Base-by-base conservation (phyloP, 495 filamentous ascomycete species). In the Hyaloscypha finlandica region DNA sequence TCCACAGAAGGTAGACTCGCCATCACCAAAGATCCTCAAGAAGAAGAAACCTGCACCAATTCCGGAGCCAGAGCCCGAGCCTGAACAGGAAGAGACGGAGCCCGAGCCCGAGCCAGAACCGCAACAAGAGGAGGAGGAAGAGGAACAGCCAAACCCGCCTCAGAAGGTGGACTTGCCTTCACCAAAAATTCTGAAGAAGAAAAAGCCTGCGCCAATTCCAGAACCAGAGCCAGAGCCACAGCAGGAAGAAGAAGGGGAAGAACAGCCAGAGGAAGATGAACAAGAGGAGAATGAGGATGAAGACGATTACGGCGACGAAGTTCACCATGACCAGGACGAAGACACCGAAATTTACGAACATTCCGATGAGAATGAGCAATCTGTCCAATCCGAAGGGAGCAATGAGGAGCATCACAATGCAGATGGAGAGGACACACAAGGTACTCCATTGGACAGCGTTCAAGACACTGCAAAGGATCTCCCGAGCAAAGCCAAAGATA, bases 401-500 rank as follows among this genome's bases (percentile, higher is more conserved):
- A 35, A 66, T 32, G 54, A 56, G 30, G 33, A 48, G 37, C 45
- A 59, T 30, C 61, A 65, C 30, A 52, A 66, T 14, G 68, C 55
- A 0, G 59, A 61, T 20, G 42, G 53, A 6, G 29, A n/a, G 19
- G 52, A 58, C 11, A 64, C 52, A 9, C 53, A 25, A 14, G 29
- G 6, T 29, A 52, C 62, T 39, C 45, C 62, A 30, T 45, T 52
- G 32, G 4, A 37, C 22, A 14, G 32, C 12, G 66, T 35, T 6
- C n/a, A 68, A 32, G 58, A 67, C 19, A 61, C 16, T 9, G 48
- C 33, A 4, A 42, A 33, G 19, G 56, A 37, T 9, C 29, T 32
- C 11, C 61, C 67, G 52, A 61, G 59, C 53, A 63, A 68, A 48
- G 55, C 39, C 19, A 55, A 68, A 64, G 67, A 68, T 45, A 56